These are phyloP conservation scores for Fusarium solani-melongenae DNA, from an alignment of 2,329 filamentous ascomycete genomes.

Conservation along the genomic window DNA sequence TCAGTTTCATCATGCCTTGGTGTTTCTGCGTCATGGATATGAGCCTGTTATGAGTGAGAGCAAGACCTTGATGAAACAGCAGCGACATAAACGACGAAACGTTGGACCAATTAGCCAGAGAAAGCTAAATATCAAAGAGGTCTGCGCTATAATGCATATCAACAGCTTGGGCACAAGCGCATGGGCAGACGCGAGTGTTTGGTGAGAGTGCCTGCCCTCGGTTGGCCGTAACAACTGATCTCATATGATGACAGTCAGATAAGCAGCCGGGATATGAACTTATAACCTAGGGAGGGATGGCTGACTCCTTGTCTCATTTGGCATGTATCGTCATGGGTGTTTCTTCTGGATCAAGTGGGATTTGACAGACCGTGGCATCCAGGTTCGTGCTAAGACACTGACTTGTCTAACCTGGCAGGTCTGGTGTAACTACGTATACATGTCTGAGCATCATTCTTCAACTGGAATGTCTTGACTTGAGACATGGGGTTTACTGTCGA, in stretches of 20 bases:
- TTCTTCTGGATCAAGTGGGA: background rate
- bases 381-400: background rate
- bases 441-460: background rate
- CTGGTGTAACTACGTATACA: background rate
- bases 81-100: background rate
- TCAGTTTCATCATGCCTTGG: background rate
- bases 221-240: background rate
- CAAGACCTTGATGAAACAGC: background rate
- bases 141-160: background rate
- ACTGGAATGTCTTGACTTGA: background rate
- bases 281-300: background rate
- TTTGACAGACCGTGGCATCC: background rate
- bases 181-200: background rate
- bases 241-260: background rate
- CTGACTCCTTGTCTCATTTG: background rate
- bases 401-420: background rate
- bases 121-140: background rate
- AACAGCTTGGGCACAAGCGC: background rate
- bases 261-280: background rate
- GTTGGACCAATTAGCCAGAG: background rate
- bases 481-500: background rate
- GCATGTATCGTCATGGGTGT: background rate
- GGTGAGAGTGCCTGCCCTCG: background rate
- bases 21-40: background rate
- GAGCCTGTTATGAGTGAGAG: background rate